Base-by-base conservation (phyloP, 1,139 yeast genomes). In the Kluyveromyces sp. region DNA sequence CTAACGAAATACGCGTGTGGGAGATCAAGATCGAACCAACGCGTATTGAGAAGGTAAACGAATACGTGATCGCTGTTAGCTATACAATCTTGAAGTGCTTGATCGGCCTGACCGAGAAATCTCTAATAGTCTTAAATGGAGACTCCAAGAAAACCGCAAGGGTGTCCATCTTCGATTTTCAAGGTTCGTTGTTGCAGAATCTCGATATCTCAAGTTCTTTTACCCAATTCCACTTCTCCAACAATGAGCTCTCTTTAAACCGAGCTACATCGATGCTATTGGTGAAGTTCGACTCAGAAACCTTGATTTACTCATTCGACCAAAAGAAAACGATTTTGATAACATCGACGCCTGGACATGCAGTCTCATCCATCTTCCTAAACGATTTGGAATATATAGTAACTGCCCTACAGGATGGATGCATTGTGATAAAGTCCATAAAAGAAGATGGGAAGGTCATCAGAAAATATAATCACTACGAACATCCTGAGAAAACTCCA, bases 31-130 rank as follows among this genome's bases (percentile, higher is more conserved):
- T 47, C 16, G 36, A 41, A 17, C 28, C 25, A 4, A 12, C 45
- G 7, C 25, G 32, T 17, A 30, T 37, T 15, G 35, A 40, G 7
- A 45, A 49, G 12, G 37, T 50, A 28, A 31, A 43, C 35, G 40
- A 45, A 39, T 52, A 51, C 12, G 50, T 52, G 16, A 46, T 60
- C 6, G 15, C 16, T 12, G 35, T 31, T 7, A 25, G 26, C 3
- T 22, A 38, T 16, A 31, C 17, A 16, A 18, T 38, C 3, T 8
- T 38, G n/a, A 38, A 31, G 3, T 38, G 41, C 15, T 3, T 38
- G 15, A 13, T 38, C 11, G 65, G 65, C 3, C 56, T 61, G 41
- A 61, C 65, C 3, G 64, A 61, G 35, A 60, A 58, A 44, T 57
- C 63, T 8, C 48, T 61, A 16, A 53, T 61, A 25, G 52, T 54